Percentiles rank a stretch among this genome's conserved stretches.
Conservation (phyloP, 495 filamentous ascomycete genomes). For the Neurospora cerealis region DNA sequence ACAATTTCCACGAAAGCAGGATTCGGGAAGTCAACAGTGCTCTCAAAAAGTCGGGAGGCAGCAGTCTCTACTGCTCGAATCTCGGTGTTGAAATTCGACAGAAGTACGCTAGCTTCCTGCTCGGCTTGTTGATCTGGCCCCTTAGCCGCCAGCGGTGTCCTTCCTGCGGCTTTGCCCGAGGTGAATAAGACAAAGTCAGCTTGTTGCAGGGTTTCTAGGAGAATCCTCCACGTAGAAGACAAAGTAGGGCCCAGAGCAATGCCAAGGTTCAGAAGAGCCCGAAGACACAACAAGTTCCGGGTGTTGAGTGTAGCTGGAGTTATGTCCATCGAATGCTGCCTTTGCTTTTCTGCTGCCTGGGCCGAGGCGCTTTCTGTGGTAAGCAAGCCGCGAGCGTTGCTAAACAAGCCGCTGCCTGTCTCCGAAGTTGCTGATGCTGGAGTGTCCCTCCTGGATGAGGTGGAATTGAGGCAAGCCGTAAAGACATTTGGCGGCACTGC, state of each 20-base stretch:
- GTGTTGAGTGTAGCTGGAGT: constrained; percentile 57
- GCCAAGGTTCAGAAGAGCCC: constrained; percentile 84
- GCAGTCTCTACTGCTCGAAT: constrained; percentile 85
- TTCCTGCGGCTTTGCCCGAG: constrained; percentile 37
- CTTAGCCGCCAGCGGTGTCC: constrained; percentile 33
- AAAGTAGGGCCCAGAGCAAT: constrained; percentile 89
- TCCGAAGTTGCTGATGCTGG: constrained; percentile 30
- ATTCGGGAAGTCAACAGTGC: constrained; percentile 78
- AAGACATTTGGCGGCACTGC: constrained; percentile 73
- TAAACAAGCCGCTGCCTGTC: constrained; percentile 40
- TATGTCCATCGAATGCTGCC: constrained; percentile 43
- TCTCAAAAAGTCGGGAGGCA: constrained; percentile 77
- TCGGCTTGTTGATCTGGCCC: constrained; percentile 32
- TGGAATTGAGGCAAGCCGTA: constrained; percentile 45
- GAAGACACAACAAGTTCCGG: constrained; percentile 78
- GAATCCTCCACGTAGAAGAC: constrained; percentile 74
- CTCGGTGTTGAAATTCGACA: constrained; percentile 62
- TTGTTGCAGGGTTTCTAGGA: constrained; percentile 83
- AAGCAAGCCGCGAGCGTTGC: constrained; percentile 53
- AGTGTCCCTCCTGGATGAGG: constrained; percentile 20
- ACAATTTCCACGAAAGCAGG: constrained; percentile 70
- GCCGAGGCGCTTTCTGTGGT: constrained; percentile 51
- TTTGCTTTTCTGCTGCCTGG: constrained; percentile 36
- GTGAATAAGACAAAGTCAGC: constrained; percentile 76
- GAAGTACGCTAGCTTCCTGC: constrained; percentile 37